Evolutionary conservation across 179 eudicot genomes (phyloP).

Genomic region (Amaranthus tricolor): DNA sequence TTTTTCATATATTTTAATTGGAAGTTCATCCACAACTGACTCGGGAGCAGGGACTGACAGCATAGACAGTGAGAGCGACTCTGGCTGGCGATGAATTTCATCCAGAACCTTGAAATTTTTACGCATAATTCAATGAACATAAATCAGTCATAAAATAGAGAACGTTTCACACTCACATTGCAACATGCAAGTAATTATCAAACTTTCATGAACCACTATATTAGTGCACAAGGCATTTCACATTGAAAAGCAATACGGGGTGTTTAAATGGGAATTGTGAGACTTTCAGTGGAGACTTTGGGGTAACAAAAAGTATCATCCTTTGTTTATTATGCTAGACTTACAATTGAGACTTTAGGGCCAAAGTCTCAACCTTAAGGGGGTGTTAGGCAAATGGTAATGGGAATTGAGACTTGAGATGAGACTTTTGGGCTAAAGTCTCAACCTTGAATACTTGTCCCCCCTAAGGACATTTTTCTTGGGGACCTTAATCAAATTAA

Average conservation of each 20-base stretch:
- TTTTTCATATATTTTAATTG: conserved; percentile 46
- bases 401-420: too few relatives aligned
- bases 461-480: too few relatives aligned
- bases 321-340: too few relatives aligned
- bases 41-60: conserved; percentile 70
- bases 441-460: too few relatives aligned
- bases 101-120: conserved; percentile 59
- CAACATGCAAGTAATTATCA: conserved; percentile 7
- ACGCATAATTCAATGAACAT: not conserved
- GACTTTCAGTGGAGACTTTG: too few relatives aligned
- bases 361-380: too few relatives aligned
- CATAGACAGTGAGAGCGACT: conserved; percentile 60
- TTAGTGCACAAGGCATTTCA: not conserved
- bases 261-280: too few relatives aligned
- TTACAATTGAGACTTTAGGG: too few relatives aligned
- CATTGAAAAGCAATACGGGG: not conserved
- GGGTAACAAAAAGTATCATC: not conserved
- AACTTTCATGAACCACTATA: not conserved
- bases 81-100: conserved; percentile 75
- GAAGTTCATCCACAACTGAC: conserved; percentile 71
- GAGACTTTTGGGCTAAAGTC: too few relatives aligned
- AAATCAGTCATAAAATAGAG: not conserved
- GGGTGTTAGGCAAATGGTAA: too few relatives aligned
- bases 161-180: not conserved
- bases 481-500: too few relatives aligned